Base-by-base conservation (phyloP, 345 rosid species). In the Mallotus nudiflorus region DNA sequence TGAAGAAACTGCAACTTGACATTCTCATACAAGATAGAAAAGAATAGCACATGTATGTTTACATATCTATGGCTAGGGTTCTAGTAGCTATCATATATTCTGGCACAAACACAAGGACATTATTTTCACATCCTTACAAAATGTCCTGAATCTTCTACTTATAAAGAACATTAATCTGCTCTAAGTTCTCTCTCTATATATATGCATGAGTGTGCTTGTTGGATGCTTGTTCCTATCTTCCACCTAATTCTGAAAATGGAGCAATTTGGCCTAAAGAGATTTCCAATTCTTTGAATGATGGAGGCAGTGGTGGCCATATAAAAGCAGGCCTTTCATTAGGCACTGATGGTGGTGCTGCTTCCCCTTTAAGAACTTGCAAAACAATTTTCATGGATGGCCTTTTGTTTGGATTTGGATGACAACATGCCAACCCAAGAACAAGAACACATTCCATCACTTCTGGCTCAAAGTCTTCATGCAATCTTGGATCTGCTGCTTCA, bases 351-450 rank as follows among this genome's bases (percentile, higher is more conserved):
- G 85, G 78, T 28, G 77, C 66, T 1, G 82, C 86, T 74, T 89
- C 87, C 51, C 93, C 92, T 0, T 70, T 74, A 45, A 91, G 80
- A 64, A 93, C 93, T 85, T 89, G 86, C 61, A 89, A 18, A 25
- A 86, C 95, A 4, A 54, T 66, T 73, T 80, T 86, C 91, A 80
- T 89, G 18, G 85, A 75, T 1, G 97, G 96, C 87, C 96, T 87
- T 24, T 81, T 63, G 75, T 86, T 71, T 1, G 92, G 95, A 45
- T 87, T 89, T 11, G 92, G 93, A 75, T 90, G 95, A 79, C 95
- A 90, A 66, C 96, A 92, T 15, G 91, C 87, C 44, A 92, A 80
- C 50, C 86, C 98, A 60, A 90, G 81, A n/a, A 83, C 49, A n/a
- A 89, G 73, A 44, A 83, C 57, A 6, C 82, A 58, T 42, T 81